Percentiles rank a stretch among this genome's conserved stretches.
These are phyloP conservation scores for Plasmodium gallinaceum DNA, from an alignment of 169 alveolate genomes.

Conservation along the genomic window DNA sequence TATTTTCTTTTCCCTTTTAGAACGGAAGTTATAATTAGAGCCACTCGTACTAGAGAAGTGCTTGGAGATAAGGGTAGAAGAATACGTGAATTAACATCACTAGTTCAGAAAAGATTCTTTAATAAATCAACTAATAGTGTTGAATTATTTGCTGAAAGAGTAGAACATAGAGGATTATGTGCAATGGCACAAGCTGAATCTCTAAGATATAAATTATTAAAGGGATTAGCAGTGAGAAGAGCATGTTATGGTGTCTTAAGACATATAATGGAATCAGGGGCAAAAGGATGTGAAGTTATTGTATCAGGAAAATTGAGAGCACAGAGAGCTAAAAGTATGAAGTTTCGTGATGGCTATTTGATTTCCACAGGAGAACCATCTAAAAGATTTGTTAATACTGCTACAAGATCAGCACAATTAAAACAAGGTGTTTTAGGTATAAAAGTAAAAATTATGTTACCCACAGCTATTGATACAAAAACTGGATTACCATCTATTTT, in stretches of 20 bases:
- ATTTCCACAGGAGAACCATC: constrained; percentile 99
- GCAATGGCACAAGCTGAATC: constrained; percentile 99
- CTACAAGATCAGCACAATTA: constrained; percentile 98
- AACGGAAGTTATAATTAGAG: constrained; percentile 97
- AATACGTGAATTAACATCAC: constrained; percentile 97
- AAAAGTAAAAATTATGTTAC: constrained; percentile 97
- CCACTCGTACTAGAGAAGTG: constrained; percentile 98
- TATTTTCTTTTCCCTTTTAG: constrained; percentile 78
- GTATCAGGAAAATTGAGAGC: constrained; percentile 99
- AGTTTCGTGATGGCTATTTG: constrained; percentile 98
- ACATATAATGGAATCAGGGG: constrained; percentile 98
- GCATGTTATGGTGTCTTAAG: constrained; percentile 99
- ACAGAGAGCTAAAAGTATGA: constrained; percentile 99
- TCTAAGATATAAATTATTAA: constrained; percentile 96
- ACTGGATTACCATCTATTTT: constrained; percentile 94
- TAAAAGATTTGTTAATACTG: constrained; percentile 96
- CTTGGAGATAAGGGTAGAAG: constrained; percentile 98
- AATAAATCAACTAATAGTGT: constrained; percentile 96
- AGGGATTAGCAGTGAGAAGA: constrained; percentile 99
- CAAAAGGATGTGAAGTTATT: constrained; percentile 99
- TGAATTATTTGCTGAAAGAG: constrained; percentile 96
- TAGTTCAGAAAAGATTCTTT: constrained; percentile 97
- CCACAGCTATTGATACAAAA: constrained; percentile 98
- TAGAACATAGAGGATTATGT: constrained; percentile 97
- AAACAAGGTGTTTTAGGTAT: constrained; percentile 98